Percentiles rank a stretch among this genome's conserved stretches.
Conservation (phyloP, 345 rosid species). For the Euclidium syriacum region DNA sequence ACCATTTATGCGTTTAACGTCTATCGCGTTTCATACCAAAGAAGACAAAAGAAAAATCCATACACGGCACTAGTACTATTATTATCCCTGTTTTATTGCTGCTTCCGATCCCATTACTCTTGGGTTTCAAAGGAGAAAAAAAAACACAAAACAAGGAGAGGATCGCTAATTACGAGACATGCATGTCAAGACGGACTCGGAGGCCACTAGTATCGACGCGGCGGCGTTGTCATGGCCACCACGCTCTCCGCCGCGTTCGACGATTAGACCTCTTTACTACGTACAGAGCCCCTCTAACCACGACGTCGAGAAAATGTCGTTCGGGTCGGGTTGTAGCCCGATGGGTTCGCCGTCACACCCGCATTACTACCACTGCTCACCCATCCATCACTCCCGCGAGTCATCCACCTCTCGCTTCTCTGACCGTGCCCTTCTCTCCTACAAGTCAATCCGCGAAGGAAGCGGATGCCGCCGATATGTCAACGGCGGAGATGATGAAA, state of each 20-base stretch:
- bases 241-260: conserved; percentile 47
- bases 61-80: neutral
- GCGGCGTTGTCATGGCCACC: conserved; percentile 57
- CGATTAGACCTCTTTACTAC: conserved; percentile 62
- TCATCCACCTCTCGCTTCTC: conserved; percentile 91
- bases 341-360: conserved; percentile 67
- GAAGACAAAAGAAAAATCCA: neutral
- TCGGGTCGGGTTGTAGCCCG: conserved; percentile 77
- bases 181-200: conserved; percentile 95
- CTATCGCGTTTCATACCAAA: neutral
- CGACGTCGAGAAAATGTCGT: conserved; percentile 92
- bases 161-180: too few relatives aligned
- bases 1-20: neutral
- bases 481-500: conserved; percentile 35
- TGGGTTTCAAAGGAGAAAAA: neutral
- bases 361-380: conserved; percentile 79
- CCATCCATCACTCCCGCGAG: conserved; percentile 93
- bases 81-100: conserved; percentile 21
- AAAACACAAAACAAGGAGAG: neutral
- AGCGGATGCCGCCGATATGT: conserved; percentile 19
- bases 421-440: conserved; percentile 45
- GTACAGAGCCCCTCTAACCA: conserved; percentile 97
- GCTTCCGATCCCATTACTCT: conserved; percentile 1
- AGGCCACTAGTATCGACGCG: conserved; percentile 70
- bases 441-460: conserved; percentile 45